These are phyloP conservation scores for Xerocomus cyaneibrunnescens DNA, from an alignment of 1,284 basidiomycete species.

Conservation along the genomic window DNA sequence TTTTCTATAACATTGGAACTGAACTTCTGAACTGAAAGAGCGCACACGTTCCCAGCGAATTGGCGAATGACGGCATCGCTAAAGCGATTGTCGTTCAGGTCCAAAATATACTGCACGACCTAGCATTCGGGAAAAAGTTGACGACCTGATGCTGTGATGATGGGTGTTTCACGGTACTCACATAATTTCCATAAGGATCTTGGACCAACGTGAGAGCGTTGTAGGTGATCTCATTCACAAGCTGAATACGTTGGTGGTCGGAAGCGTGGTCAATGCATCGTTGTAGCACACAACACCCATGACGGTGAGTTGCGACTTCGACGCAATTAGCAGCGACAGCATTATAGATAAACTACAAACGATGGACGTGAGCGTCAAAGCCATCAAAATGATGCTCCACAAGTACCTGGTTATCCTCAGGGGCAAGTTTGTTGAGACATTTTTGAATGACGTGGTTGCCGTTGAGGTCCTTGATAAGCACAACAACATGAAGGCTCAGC, in stretches of 20 bases:
- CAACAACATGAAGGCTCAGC: slow-evolving; percentile 96
- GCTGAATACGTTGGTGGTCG: slow-evolving; percentile 91
- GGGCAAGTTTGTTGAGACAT: slow-evolving; percentile 95
- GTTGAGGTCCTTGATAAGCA: slow-evolving; percentile 99
- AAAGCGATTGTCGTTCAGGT: slow-evolving; percentile 97
- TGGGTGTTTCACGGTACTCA: slow-evolving; percentile 41
- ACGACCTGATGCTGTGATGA: neutral
- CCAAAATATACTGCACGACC: slow-evolving; percentile 97
- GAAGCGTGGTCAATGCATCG: slow-evolving; percentile 99
- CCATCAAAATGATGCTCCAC: neutral
- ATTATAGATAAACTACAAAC: slow-evolving; percentile 92
- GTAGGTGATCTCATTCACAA: slow-evolving; percentile 99
- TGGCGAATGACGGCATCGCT: slow-evolving; percentile 97
- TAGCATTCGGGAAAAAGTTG: slow-evolving; percentile 32
- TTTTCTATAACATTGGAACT: slow-evolving; percentile 95
- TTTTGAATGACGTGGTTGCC: slow-evolving; percentile 99
- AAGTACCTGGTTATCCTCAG: slow-evolving; percentile 93
- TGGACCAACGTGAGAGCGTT: slow-evolving; percentile 98
- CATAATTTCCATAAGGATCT: slow-evolving; percentile 97
- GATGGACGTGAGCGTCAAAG: slow-evolving; percentile 3
- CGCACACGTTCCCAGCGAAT: slow-evolving; percentile 97
- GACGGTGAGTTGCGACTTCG: slow-evolving; percentile 98
- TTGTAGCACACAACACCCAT: slow-evolving; percentile 98
- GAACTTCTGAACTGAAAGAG: slow-evolving; percentile 98
- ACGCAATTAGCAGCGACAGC: slow-evolving; percentile 99